Conservation (phyloP, 2,329 filamentous ascomycete genomes). For the Fragosphaeria purpurea region DNA sequence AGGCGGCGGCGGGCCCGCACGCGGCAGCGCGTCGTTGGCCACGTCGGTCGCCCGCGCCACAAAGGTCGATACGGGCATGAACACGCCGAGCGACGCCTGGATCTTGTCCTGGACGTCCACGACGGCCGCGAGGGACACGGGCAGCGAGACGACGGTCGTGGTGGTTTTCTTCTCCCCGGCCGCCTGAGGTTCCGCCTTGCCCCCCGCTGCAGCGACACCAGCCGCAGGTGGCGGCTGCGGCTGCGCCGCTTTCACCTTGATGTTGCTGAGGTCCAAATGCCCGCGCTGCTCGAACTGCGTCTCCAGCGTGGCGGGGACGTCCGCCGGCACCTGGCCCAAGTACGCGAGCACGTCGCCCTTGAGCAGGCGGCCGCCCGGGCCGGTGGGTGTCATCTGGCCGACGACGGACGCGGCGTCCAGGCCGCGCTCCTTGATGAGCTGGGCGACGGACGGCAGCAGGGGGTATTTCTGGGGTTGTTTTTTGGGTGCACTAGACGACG, state of each 20-base stretch:
- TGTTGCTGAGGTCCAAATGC: slow-evolving; percentile 90
- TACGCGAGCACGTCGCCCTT: slow-evolving; percentile 95
- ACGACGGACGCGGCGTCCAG: slow-evolving; percentile 61
- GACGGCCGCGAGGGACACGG: slow-evolving; percentile 70
- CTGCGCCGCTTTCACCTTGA: slow-evolving; percentile 56
- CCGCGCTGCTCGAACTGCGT: slow-evolving; percentile 62
- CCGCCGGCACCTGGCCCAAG: slow-evolving; percentile 64
- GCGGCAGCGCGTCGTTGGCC: slow-evolving; percentile 78
- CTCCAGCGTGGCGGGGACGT: slow-evolving; percentile 62
- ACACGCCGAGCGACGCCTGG: slow-evolving; percentile 65
- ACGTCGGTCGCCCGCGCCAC: slow-evolving; percentile 74
- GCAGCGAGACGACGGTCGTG: slow-evolving; percentile 52
- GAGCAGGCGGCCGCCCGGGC: slow-evolving; percentile 76
- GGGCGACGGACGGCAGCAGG: slow-evolving; percentile 71
- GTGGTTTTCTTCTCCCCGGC: slow-evolving; percentile 17
- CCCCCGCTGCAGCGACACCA: slow-evolving; percentile 28
- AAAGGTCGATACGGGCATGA: slow-evolving; percentile 77
- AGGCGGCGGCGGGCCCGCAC: slow-evolving; percentile 45
- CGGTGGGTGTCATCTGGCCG: slow-evolving; percentile 74
- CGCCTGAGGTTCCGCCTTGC: slow-evolving; percentile 20
- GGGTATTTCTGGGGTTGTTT: slow-evolving; percentile 57
- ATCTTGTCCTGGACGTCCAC: slow-evolving; percentile 73
- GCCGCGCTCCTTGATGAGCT: slow-evolving; percentile 70
- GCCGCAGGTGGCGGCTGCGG: slow-evolving; percentile 24
- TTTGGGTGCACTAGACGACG: slow-evolving; percentile 33